These are phyloP conservation scores for Erigeron philadelphicus DNA, from an alignment of 140 eudicot genomes.

Conservation along the genomic window DNA sequence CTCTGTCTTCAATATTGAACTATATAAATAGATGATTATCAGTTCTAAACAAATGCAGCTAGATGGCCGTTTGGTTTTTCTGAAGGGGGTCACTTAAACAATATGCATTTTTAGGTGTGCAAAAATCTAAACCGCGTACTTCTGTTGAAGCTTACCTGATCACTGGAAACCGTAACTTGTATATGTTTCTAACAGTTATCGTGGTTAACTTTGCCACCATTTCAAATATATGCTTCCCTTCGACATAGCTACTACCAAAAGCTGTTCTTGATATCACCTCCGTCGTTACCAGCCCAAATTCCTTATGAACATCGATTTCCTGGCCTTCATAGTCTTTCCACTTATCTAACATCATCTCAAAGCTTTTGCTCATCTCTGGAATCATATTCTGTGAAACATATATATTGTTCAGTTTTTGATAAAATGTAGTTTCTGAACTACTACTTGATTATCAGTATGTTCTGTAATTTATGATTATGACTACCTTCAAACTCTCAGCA, in stretches of 20 bases:
- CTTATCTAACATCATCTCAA: slow-evolving; percentile 41
- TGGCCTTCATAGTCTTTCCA: slow-evolving; percentile 46
- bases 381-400: slow-evolving; percentile 41
- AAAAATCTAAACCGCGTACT: neutral
- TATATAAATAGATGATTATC: slow-evolving; percentile 5
- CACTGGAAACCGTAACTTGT: slow-evolving; percentile 45
- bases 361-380: slow-evolving; percentile 50
- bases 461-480: neutral
- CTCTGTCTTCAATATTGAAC: slow-evolving; percentile 33
- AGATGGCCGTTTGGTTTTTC: neutral
- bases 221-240: slow-evolving; percentile 57
- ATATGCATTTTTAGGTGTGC: too few species aligned
- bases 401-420: neutral
- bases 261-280: slow-evolving; percentile 64
- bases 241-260: slow-evolving; percentile 46
- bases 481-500: slow-evolving; percentile 51
- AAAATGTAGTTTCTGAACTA: neutral
- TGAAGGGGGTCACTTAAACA: neutral
- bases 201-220: slow-evolving; percentile 41
- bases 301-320: slow-evolving; percentile 52
- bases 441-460: neutral
- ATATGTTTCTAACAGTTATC: slow-evolving; percentile 38
- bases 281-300: slow-evolving; percentile 40
- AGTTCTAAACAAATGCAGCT: neutral
- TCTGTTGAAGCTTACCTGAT: slow-evolving; percentile 22